These are phyloP conservation scores for Comarum palustre DNA, from an alignment of 306 rosid species.

Conservation along the genomic window DNA sequence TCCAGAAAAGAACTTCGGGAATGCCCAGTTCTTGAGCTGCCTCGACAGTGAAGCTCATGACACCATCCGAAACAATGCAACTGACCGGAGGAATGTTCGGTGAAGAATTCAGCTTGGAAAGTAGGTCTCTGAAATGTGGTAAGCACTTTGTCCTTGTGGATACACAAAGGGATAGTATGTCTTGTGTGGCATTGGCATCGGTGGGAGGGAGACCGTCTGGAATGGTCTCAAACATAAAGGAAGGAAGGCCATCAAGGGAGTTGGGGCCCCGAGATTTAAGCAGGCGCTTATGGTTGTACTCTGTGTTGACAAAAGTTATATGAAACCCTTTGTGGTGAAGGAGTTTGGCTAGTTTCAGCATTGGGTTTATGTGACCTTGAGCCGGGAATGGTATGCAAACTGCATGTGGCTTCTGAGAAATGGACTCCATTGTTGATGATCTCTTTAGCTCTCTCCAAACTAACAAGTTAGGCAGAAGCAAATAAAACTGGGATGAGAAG, in stretches of 20 bases:
- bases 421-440: neutral
- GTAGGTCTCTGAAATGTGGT: conserved; percentile 18
- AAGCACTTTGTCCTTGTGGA: conserved; percentile 11
- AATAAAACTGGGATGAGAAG: too few relatives aligned
- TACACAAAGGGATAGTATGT: neutral
- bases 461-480: neutral
- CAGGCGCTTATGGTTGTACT: conserved; percentile 30
- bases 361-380: conserved; percentile 36
- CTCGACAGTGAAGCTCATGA: conserved; percentile 38
- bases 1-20: conserved; percentile 36
- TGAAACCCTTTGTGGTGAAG: conserved; percentile 34
- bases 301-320: conserved; percentile 34
- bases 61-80: conserved; percentile 41
- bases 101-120: conserved; percentile 18
- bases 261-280: conserved; percentile 25
- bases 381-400: conserved; percentile 29
- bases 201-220: conserved; percentile 25
- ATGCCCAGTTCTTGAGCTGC: conserved; percentile 33
- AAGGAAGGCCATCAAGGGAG: conserved; percentile 21
- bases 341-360: conserved; percentile 33
- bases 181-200: conserved; percentile 22
- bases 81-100: conserved; percentile 13
- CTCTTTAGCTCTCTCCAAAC: neutral
- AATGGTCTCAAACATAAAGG: conserved; percentile 28
- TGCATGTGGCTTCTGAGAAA: conserved; percentile 6